A percentile compares a stretch with the other conserved stretches of the same genome.
Evolutionary conservation across 73 alveolate genomes (phyloP).

Genomic region (Effrenium voratum): DNA sequence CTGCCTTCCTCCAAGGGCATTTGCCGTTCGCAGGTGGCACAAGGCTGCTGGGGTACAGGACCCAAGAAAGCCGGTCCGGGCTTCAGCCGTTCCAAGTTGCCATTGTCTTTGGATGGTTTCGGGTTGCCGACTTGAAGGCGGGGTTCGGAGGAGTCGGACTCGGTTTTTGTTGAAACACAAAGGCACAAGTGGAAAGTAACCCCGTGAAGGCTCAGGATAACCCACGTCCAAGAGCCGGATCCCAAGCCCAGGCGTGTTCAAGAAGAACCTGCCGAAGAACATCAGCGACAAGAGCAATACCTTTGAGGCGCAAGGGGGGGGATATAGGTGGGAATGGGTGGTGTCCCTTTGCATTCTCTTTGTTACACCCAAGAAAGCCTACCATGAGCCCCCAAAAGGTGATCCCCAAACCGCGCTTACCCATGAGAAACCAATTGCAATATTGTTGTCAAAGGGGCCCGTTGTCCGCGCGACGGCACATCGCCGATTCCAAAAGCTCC

Average conservation of each 20-base stretch:
- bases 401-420: no score
- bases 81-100: not conserved
- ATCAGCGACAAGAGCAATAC: slow-evolving; percentile 74
- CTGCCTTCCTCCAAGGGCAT: no score
- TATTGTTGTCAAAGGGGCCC: no score
- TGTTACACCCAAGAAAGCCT: no score
- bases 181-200: not conserved
- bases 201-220: no score
- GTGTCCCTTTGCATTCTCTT: no score
- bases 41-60: slow-evolving; percentile 84
- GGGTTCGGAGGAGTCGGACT: not conserved
- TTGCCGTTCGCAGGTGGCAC: slow-evolving; percentile 32
- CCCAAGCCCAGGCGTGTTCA: slow-evolving; percentile 57
- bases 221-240: not conserved
- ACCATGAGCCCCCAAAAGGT: no score
- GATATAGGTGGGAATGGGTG: no score
- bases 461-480: no score
- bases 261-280: slow-evolving; percentile 85
- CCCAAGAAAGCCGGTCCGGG: slow-evolving; percentile 64
- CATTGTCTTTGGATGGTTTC: not conserved
- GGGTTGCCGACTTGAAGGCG: not conserved
- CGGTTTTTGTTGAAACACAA: not conserved
- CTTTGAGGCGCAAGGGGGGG: slow-evolving; percentile 1
- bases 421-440: no score
- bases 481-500: no score